Percentiles rank a stretch among this genome's conserved stretches.
These are phyloP conservation scores for Vinca major DNA, from an alignment of 305 asterid species.

Conservation along the genomic window DNA sequence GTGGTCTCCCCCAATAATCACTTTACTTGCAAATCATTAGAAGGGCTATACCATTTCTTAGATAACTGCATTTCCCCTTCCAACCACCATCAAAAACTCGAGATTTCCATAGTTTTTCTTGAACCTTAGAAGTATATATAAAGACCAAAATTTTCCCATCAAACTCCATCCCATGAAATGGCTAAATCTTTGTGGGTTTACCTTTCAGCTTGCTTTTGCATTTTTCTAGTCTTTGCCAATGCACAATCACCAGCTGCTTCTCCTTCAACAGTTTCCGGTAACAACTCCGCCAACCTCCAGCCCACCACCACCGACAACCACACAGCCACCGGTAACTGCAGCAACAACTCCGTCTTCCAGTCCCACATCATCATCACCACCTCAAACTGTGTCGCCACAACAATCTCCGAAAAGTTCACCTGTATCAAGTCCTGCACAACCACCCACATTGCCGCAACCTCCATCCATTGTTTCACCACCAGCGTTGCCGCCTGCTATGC, in stretches of 20 bases:
- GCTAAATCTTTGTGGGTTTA: slow-evolving; percentile 35
- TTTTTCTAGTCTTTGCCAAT: slow-evolving; percentile 41
- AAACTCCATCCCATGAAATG: slow-evolving; percentile 39
- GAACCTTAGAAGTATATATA: slow-evolving; percentile 24
- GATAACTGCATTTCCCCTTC: slow-evolving; percentile 31
- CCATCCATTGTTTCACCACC: slow-evolving; percentile 22
- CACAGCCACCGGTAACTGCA: slow-evolving; percentile 20
- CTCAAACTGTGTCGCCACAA: slow-evolving; percentile 7
- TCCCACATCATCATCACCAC: slow-evolving; percentile 22
- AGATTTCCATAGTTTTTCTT: slow-evolving; percentile 4
- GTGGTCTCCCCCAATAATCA: slow-evolving; percentile 1
- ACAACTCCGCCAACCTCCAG: slow-evolving; percentile 33
- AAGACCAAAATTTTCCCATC: slow-evolving; percentile 24
- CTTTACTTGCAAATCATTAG: slow-evolving; percentile 22
- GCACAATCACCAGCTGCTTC: slow-evolving; percentile 83
- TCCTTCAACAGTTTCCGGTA: slow-evolving; percentile 37
- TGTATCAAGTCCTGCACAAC: slow-evolving; percentile 23
- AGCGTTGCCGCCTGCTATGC: slow-evolving; percentile 29
- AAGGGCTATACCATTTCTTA: slow-evolving; percentile 27
- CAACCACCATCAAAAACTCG: slow-evolving; percentile 42
- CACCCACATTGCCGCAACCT: slow-evolving; percentile 20
- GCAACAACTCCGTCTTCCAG: slow-evolving; percentile 19
- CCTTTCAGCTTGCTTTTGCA: slow-evolving; percentile 41
- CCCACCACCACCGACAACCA: slow-evolving; percentile 17
- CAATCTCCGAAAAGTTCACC: slow-evolving; percentile 15